These are phyloP conservation scores for Hortiboletus campestris DNA, from an alignment of 768 basidiomycete species.

Conservation along the genomic window DNA sequence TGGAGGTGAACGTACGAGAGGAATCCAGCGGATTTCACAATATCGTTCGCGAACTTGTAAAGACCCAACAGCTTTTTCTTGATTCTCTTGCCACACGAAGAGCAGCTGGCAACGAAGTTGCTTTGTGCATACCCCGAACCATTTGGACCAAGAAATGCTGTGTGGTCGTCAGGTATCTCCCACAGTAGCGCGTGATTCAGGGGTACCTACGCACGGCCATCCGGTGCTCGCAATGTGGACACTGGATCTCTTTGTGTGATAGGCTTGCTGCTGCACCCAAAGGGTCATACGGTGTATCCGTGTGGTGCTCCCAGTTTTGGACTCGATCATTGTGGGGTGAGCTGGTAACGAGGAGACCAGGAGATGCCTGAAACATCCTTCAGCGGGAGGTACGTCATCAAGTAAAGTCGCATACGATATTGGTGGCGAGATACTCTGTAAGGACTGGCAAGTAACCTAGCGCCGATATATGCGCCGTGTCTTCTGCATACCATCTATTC, in stretches of 20 bases:
- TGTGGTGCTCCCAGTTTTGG: not conserved
- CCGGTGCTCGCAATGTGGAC: conserved; percentile 27
- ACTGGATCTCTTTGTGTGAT: conserved; percentile 22
- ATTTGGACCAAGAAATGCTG: conserved; percentile 37
- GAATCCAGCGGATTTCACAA: conserved; percentile 20
- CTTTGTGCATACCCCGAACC: conserved; percentile 50
- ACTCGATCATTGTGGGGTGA: conserved; percentile 9
- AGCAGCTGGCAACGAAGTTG: conserved; percentile 36
- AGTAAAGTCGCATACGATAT: conserved; percentile 9
- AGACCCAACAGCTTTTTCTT: conserved; percentile 38
- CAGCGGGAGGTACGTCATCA: not conserved
- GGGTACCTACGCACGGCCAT: conserved; percentile 22
- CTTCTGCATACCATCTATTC: conserved; percentile 28
- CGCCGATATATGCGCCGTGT: not conserved
- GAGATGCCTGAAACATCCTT: conserved; percentile 7
- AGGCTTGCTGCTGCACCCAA: conserved; percentile 24
- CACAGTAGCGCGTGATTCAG: not conserved
- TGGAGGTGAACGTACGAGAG: conserved; percentile 30
- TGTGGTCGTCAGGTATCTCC: not conserved
- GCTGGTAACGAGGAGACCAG: conserved; percentile 5
- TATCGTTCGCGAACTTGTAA: conserved; percentile 38
- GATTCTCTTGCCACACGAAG: conserved; percentile 34
- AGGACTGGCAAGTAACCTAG: not conserved
- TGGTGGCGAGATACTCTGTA: conserved; percentile 5
- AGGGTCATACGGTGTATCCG: conserved; percentile 9